phyloP scores from a whole-genome alignment of 257 asterid genomes.

The Solanum dulcamara region DNA sequence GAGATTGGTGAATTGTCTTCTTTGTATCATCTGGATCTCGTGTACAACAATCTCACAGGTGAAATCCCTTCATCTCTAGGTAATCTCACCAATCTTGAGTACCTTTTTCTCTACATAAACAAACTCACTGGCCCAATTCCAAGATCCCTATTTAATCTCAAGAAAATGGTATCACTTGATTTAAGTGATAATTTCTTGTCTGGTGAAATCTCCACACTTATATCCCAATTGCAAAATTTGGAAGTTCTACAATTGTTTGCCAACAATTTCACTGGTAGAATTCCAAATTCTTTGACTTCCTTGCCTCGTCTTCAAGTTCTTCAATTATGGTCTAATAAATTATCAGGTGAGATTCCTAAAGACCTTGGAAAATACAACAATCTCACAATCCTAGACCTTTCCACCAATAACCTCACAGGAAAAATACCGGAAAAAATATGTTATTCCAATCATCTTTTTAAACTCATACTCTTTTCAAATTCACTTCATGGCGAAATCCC shows the following conservation, averaged over 20 bases:
- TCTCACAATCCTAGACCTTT: slow-evolving; percentile 70
- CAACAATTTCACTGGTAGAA: slow-evolving; percentile 56
- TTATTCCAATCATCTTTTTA: slow-evolving; percentile 28
- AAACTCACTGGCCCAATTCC: slow-evolving; percentile 67
- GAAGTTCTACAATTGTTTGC: slow-evolving; percentile 71
- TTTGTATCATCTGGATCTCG: slow-evolving; percentile 63
- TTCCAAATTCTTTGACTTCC: slow-evolving; percentile 43
- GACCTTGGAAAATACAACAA: slow-evolving; percentile 49
- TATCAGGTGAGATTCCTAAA: slow-evolving; percentile 53
- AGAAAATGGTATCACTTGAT: slow-evolving; percentile 54
- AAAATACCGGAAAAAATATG: slow-evolving; percentile 55
- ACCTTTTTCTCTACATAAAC: slow-evolving; percentile 61
- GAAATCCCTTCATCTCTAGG: slow-evolving; percentile 71
- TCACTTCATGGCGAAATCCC: slow-evolving; percentile 59
- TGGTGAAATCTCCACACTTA: slow-evolving; percentile 49
- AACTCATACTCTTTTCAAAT: slow-evolving; percentile 80
- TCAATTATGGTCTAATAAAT: slow-evolving; percentile 66
- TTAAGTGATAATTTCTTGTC: slow-evolving; percentile 61
- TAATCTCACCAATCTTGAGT: slow-evolving; percentile 53
- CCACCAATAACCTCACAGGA: slow-evolving; percentile 62
- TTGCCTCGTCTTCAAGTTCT: slow-evolving; percentile 61
- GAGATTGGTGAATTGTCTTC: slow-evolving; percentile 39
- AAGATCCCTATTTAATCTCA: slow-evolving; percentile 31
- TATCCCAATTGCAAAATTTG: slow-evolving; percentile 27
- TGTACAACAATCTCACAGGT: slow-evolving; percentile 66